Evolutionary conservation across 352 stramenopile species (phyloP), one percentile per base, ranked within the genome.

Genomic region (Phytopythium helicoides): DNA sequence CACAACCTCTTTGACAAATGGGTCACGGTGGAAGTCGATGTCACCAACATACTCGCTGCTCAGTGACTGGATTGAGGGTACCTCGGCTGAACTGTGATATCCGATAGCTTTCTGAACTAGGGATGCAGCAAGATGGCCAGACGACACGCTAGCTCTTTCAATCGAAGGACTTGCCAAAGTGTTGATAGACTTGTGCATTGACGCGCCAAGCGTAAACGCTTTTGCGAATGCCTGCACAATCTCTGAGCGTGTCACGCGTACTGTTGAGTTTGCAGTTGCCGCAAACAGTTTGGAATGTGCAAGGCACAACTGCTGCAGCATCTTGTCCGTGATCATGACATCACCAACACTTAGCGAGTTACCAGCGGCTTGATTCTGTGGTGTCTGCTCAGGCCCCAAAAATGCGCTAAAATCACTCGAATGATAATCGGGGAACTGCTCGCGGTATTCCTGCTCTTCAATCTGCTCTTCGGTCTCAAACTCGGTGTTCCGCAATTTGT

Each of bases 371-470:
- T 52, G 55, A 35, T 47, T 56, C 18, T 63, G 42, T 1, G 40
- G 26, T 5, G 59, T 47, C 49, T 85, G 66, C 3, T 79, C 70
- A 0, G 68, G 60, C 4, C 66, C 70, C 16, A 92, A 67, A 51
- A 89, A 89, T 12, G 66, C 71, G 46, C 86, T 62, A 42, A 94
- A 90, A 49, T 94, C 81, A 41, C 64, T 66, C 5, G 46, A 58
- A 28, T 64, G 81, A 62, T 97, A 98, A 68, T 98, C 86, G 14
- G 95, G 95, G 64, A 98, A 98, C 57, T 98, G 88, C 18, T 97
- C 69, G 6, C 81, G 70, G 54, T 92, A 98, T 37, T 96, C 84
- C 31, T 89, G 64, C 55, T 98, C 90, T 11, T 92, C 52, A 2
- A 95, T 51, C 23, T 93, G 68, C 41, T 95, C 86, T 35, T 95